A percentile compares a stretch with the other conserved stretches of the same genome.
These are phyloP conservation scores for Malassezia slooffiae DNA, from an alignment of 1,284 basidiomycete species.

Conservation along the genomic window DNA sequence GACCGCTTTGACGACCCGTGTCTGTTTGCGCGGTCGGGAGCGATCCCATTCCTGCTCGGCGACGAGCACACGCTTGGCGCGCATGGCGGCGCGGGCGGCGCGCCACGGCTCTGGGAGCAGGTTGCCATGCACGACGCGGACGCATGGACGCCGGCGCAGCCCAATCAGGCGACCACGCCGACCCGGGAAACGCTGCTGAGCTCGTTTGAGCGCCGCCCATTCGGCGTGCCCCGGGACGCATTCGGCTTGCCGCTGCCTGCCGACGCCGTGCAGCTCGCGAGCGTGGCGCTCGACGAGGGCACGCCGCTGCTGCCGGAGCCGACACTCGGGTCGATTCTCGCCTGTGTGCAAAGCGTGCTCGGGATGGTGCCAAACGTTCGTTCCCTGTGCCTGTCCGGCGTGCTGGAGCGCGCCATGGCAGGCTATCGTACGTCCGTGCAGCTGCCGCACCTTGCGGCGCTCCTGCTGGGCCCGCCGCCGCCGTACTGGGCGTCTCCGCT, in stretches of 20 bases:
- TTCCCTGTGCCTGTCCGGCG: conserved; percentile 4
- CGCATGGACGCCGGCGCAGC: not conserved
- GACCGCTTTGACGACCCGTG: conserved; percentile 9
- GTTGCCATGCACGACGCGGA: no score
- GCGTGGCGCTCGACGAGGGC: no score
- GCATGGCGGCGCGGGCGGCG: no score
- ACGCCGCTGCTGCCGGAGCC: not conserved
- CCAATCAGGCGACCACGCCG: not conserved
- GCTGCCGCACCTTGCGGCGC: not conserved
- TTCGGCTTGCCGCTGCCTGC: no score
- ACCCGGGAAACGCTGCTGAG: not conserved
- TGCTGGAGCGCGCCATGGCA: conserved; percentile 7
- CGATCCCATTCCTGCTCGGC: not conserved
- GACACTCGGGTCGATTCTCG: conserved; percentile 4
- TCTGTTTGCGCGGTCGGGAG: conserved; percentile 7
- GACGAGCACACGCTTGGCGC: no score
- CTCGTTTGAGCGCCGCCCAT: conserved; percentile 2
- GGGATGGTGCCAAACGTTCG: not conserved
- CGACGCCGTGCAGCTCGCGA: no score
- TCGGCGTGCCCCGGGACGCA: not conserved
- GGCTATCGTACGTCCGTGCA: not conserved
- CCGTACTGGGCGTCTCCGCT: conserved; percentile 5
- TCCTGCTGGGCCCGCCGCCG: conserved; percentile 9
- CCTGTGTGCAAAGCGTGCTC: not conserved
- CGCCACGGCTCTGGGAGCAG: no score